Evolutionary conservation across 306 rosid genomes (phyloP).

Genomic region (Parietaria judaica): DNA sequence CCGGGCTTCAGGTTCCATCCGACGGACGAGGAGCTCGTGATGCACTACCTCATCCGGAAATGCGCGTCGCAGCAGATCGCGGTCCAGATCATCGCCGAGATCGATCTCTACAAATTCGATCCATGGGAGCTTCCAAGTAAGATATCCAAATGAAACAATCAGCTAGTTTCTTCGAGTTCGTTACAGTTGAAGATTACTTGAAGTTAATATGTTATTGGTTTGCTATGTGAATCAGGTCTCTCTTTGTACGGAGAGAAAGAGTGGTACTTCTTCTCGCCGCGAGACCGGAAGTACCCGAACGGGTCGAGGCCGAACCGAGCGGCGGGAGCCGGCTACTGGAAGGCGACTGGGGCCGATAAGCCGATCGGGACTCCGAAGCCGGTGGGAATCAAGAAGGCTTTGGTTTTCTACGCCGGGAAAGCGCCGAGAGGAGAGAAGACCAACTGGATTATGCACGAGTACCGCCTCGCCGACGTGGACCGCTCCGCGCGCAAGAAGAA

Average conservation of each 20-base stretch:
- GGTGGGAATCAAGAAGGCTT: constrained; percentile 85
- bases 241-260: constrained; percentile 82
- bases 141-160: neutral
- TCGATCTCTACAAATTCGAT: constrained; percentile 74
- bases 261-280: constrained; percentile 87
- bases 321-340: constrained; percentile 94
- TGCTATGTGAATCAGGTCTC: constrained; percentile 27
- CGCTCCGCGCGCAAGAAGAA: constrained; percentile 80
- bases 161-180: neutral
- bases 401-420: constrained; percentile 88
- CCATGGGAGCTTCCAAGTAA: constrained; percentile 95
- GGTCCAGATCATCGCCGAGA: constrained; percentile 81
- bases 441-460: constrained; percentile 99
- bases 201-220: neutral
- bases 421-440: constrained; percentile 90
- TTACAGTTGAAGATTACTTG: neutral
- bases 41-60: constrained; percentile 82
- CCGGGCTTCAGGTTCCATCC: constrained; percentile 96
- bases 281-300: constrained; percentile 90
- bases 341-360: constrained; percentile 96
- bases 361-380: constrained; percentile 83
- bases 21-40: constrained; percentile 89
- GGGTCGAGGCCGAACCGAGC: constrained; percentile 97
- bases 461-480: constrained; percentile 91
- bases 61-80: constrained; percentile 63